Conservation (phyloP, 805 yeast species). For the Pichia cephalocereana region DNA sequence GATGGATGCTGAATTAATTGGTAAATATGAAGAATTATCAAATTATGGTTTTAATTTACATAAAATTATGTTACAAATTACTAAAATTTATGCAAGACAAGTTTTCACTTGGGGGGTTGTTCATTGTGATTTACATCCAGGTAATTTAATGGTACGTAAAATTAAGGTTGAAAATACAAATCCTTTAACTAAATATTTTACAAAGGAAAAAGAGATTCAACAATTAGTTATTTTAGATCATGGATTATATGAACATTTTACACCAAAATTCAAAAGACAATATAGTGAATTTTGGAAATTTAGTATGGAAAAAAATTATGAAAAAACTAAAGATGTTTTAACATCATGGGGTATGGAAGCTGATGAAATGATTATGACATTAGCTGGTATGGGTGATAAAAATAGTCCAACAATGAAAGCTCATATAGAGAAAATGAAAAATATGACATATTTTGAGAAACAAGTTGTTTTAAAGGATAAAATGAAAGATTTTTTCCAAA, state of each 20-base stretch:
- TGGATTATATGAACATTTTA: slow-evolving; percentile 56
- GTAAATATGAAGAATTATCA: slow-evolving; percentile 35
- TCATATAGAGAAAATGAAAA: slow-evolving; percentile 21
- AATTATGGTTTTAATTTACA: slow-evolving; percentile 31
- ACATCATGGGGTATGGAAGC: slow-evolving; percentile 61
- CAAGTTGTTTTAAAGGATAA: slow-evolving; percentile 36
- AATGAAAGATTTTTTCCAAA: slow-evolving; percentile 48
- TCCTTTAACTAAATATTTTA: slow-evolving; percentile 1
- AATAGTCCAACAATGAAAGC: slow-evolving; percentile 26
- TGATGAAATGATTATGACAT: slow-evolving; percentile 48
- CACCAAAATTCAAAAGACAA: slow-evolving; percentile 40
- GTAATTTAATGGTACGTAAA: slow-evolving; percentile 53
- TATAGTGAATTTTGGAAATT: slow-evolving; percentile 58
- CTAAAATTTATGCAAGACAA: slow-evolving; percentile 45
- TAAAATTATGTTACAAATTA: slow-evolving; percentile 40
- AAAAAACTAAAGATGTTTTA: slow-evolving; percentile 40
- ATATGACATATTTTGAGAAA: slow-evolving; percentile 30
- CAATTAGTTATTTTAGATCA: slow-evolving; percentile 67
- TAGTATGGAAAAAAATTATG: slow-evolving; percentile 42
- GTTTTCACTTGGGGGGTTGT: slow-evolving; percentile 59
- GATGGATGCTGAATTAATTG: slow-evolving; percentile 62
- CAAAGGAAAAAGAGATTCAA: slow-evolving; percentile 26
- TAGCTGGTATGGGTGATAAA: slow-evolving; percentile 14
- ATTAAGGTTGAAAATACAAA: slow-evolving; percentile 9
- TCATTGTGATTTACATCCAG: slow-evolving; percentile 78